Base-by-base conservation (phyloP, 2,329 filamentous ascomycete species). In the Epichloe typhina region DNA sequence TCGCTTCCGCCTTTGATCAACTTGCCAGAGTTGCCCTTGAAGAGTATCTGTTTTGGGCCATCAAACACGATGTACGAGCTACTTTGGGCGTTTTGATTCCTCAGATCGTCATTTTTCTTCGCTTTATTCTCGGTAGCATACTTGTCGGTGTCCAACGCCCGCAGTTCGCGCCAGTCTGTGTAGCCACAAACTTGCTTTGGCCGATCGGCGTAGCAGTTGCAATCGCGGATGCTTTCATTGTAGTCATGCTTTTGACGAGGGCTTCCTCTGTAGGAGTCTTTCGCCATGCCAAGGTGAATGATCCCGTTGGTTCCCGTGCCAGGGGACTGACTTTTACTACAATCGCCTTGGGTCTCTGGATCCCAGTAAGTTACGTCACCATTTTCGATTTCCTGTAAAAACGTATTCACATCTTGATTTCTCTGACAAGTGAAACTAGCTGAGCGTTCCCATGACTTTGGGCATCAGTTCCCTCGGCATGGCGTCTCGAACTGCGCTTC, bases 1-100 rank as follows among this genome's bases (percentile, higher is more conserved):
- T 81, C 56, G 71, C 73, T 45, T 69, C 75, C 8, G 57, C 72
- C 23, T 79, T 81, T 61, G 79, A 82, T 56, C 78, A 82, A 59
- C 59, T 80, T 23, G 73, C 73, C 17, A 71, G 79, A 47, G 64
- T 75, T 47, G 68, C 73, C 37, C 61, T 79, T 50, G 71, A 79
- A 56, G 77, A 80, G 59, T 76, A 73, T 51, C 59, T 80, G 5
- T 56, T 77, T 42, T 80, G 76, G 74, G 68, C 67, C 5, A 66
- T 75, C 52, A 72, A 69, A 56, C 64, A 61, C 19, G 65, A 66
- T 35, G 58, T 61, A n/a, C 63, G 60, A 56, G 63, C 65, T 35
- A 65, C 69, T 3, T 56, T 62, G 7, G 66, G 68, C 53, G 61
- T 63, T 6, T 51, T 74, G 17, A 47, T 73, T 13, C 65, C 71